These are phyloP conservation scores for Citrullus colocynthis DNA, from an alignment of 306 rosid genomes.

Conservation along the genomic window DNA sequence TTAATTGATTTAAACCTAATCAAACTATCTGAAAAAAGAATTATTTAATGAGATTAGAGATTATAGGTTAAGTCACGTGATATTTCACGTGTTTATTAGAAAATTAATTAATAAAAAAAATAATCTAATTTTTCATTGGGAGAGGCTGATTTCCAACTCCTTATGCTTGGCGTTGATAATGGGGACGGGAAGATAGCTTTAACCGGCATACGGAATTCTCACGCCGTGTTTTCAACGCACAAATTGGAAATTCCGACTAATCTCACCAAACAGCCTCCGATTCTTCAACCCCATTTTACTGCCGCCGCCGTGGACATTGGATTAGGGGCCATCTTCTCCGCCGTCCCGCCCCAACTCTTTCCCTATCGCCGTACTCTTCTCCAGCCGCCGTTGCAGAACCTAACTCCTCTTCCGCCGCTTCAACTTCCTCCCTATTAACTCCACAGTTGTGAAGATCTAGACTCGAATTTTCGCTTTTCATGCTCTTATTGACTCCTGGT, in stretches of 20 bases:
- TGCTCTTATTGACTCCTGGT: background rate
- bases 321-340: background rate
- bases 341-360: background rate
- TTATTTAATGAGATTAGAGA: too few relatives aligned
- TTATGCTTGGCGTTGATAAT: background rate
- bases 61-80: background rate
- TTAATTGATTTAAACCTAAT: too few relatives aligned
- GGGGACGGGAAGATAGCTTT: background rate
- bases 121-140: background rate
- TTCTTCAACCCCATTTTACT: background rate
- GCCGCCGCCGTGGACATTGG: background rate
- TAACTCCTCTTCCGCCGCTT: background rate
- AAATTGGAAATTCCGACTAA: background rate
- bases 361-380: background rate
- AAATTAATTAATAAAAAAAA: background rate
- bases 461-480: background rate
- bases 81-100: background rate
- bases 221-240: slow-evolving; percentile 6
- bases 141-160: background rate
- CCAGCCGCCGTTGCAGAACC: background rate
- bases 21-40: too few relatives aligned
- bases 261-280: background rate
- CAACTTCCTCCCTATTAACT: background rate
- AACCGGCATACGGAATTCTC: background rate
- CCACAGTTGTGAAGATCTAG: background rate